A percentile compares a stretch with the other conserved stretches of the same genome.
phyloP scores from a whole-genome alignment of 306 rosid species.

The Fragaria vesca region DNA sequence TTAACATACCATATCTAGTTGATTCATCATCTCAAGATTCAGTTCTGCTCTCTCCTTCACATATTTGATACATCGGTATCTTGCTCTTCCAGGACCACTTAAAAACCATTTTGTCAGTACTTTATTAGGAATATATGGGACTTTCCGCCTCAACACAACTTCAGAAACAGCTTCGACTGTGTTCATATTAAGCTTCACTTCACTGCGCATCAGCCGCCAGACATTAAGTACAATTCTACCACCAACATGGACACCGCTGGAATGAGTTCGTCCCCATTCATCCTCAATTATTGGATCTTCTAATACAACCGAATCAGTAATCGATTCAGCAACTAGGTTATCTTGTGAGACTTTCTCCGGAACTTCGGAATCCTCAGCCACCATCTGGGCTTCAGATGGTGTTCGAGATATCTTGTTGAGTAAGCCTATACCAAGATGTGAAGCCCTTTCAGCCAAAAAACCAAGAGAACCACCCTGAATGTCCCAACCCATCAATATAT shows the following conservation, averaged over 20 bases:
- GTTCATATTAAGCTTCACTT: constrained; percentile 83
- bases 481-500: constrained; percentile 93
- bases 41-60: constrained; percentile 57
- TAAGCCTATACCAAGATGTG: constrained; percentile 68
- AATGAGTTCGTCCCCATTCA: constrained; percentile 99
- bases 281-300: constrained; percentile 76
- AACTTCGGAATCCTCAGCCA: constrained; percentile 40
- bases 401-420: constrained; percentile 76
- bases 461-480: constrained; percentile 94
- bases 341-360: constrained; percentile 43
- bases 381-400: constrained; percentile 55
- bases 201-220: constrained; percentile 90
- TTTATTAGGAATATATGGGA: constrained; percentile 54
- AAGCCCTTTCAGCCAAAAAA: constrained; percentile 88
- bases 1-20: constrained; percentile 76
- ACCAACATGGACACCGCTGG: constrained; percentile 87
- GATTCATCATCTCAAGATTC: constrained; percentile 79
- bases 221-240: constrained; percentile 93
- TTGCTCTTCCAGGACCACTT: constrained; percentile 79
- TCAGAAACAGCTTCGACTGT: constrained; percentile 84
- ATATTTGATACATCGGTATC: constrained; percentile 75
- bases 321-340: constrained; percentile 41
- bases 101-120: constrained; percentile 78
- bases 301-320: constrained; percentile 42
- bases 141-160: constrained; percentile 80